Percentiles rank a stretch among this genome's conserved stretches.
Evolutionary conservation across 805 yeast genomes (phyloP).

Genomic region (Ogataea salicorniae): DNA sequence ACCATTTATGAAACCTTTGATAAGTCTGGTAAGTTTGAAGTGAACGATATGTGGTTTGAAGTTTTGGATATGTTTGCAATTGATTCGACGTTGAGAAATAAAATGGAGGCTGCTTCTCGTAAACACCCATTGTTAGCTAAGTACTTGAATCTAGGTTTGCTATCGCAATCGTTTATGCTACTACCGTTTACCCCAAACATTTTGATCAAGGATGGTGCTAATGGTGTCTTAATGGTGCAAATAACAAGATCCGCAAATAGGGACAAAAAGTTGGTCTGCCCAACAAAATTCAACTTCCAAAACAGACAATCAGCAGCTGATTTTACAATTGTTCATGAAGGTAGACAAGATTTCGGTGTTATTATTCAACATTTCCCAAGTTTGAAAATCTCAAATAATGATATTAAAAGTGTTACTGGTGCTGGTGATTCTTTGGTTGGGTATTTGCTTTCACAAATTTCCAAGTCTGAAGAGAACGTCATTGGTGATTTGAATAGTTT

Average conservation of each 20-base stretch:
- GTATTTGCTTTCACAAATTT: conserved; percentile 42
- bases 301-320: conserved; percentile 1
- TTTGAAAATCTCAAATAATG: conserved; percentile 27
- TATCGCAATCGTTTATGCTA: conserved; percentile 67
- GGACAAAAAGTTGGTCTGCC: conserved; percentile 8
- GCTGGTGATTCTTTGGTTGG: conserved; percentile 86
- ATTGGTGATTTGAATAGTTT: conserved; percentile 6
- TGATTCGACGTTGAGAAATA: conserved; percentile 40
- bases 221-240: conserved; percentile 52
- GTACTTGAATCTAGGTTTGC: conserved; percentile 38
- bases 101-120: conserved; percentile 33
- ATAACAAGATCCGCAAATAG: conserved; percentile 28
- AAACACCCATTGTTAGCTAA: conserved; percentile 23
- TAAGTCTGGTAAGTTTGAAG: conserved; percentile 38
- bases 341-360: conserved; percentile 40
- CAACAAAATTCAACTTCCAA: conserved; percentile 1
- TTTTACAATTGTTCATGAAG: conserved; percentile 20
- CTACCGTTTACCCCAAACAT: conserved; percentile 69
- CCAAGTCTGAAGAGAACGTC: conserved; percentile 12
- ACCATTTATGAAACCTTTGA: conserved; percentile 48
- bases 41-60: conserved; percentile 68
- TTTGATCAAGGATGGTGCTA: conserved; percentile 59
- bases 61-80: conserved; percentile 56
- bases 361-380: conserved; percentile 57
- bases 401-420: conserved; percentile 68